Evolutionary conservation across 2,329 filamentous ascomycete species (phyloP), one percentile per base, ranked within the genome.

Genomic region (Paracamarosporium sp.): DNA sequence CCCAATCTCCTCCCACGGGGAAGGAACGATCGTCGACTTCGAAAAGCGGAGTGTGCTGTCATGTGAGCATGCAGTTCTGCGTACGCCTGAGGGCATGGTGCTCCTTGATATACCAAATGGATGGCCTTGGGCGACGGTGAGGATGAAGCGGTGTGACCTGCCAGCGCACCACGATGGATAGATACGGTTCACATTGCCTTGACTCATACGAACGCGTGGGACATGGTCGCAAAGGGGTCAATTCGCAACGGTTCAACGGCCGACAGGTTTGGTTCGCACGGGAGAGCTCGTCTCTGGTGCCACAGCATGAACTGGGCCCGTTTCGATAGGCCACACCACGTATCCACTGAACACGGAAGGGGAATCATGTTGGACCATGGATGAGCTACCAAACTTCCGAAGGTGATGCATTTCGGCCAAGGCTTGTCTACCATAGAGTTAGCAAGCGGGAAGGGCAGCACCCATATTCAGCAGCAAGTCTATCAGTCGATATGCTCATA

Each of bases 141-240:
- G 31, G 6, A 31, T 25, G 41, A 20, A 47, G 52, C 52, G 52
- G 52, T 54, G 43, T 54, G 52, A 27, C 30, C 5, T 47, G 52
- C 52, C 52, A 54, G 36, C 52, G 28, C 52, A 54, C 30, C 43
- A 40, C 11, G 28, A 52, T 25, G 25, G 25, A 33, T 50, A 11
- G 17, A 40, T 38, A 28, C n/a, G 22, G 15, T 30, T 5, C 20
- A 41, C 27, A n/a, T n/a, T 24, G 9, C 13, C 12, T 31, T 30
- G 25, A 17, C 36, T 41, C n/a, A 17, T n/a, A 5, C 22, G 27
- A 30, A 22, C n/a, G 22, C 11, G 24, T 15, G 4, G n/a, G 35
- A 31, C 11, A 33, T 41, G 25, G 48, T 31, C 36, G 48, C 36
- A 33, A n/a, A 5, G 22, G 30, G 30, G 31, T 38, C 31, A 38